Evolutionary conservation across 768 basidiomycete species (phyloP), one percentile per base, ranked within the genome.

Genomic region (Ramaria sp.): DNA sequence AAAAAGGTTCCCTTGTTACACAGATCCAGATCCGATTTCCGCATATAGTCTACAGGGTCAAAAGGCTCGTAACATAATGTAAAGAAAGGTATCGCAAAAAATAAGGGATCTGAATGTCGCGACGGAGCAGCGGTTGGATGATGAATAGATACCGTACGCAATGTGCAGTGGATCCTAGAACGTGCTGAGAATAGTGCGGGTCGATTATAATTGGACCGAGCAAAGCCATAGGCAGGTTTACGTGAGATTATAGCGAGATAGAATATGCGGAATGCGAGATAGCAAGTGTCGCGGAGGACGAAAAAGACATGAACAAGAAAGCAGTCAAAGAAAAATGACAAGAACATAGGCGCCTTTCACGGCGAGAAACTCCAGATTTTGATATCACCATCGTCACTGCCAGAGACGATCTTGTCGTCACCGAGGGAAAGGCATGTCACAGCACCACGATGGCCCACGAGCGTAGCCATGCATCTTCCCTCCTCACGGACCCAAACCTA

Each of bases 401-500:
- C 93, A n/a, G 92, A 94, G 8, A 98, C 80, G 43, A 96, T 88
- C 70, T 94, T 92, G 67, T 97, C 95, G 66, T 97, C 94, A 1
- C 88, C 87, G 12, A 98, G 77, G 13, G 79, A 85, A 36, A 97
- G 69, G 65, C 88, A 92, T 30, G 89, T 95, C 50, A 98, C 94
- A 0, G 96, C 92, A 36, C 89, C 93, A 39, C 89, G 81, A 64
- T 99, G 96, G 0, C 94, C 94, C 36, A 94, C 88, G 4, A 98
- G 76, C 0, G 95, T 99, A 36, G 88, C 78, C 5, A 81, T 85
- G 62, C 92, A 96, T 52, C 77, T 78, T 15, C 88, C 88, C 58
- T 92, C 83, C 59, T 97, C 93, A 52, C 86, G 80, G 55, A 85
- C 85, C 96, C 96, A 98, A 37, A 99, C 85, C 90, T 93, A 39